Base-by-base conservation (phyloP, 306 rosid species). In the Prunus armeniaca region DNA sequence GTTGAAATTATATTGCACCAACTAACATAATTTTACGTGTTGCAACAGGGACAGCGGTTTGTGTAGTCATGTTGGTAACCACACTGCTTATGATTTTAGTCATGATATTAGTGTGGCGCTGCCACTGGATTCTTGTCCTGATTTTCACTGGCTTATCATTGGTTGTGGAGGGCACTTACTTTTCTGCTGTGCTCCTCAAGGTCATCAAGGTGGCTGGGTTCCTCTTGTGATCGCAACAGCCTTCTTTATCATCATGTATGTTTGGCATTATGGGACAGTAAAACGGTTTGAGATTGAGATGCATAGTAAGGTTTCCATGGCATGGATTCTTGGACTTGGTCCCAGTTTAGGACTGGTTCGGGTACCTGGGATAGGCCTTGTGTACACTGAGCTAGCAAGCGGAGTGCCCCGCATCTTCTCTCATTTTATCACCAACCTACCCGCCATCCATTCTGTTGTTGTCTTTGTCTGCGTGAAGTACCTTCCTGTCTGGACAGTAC, bases 311-410 rank as follows among this genome's bases (percentile, higher is more conserved):
- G 97, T 92, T 66, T 95, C 99, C 22, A 89, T 95, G 97, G 97
- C 99, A 46, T 95, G 99, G 99, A 85, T 95, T 87, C 97, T 95
- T 1, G 97, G 99, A 2, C 99, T 95, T 54, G 99, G 99, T 45
- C 97, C 99, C 0, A 91, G 99, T 83, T 80, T 95, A 75, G 99
- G 99, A 77, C 92, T 95, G 2, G 97, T 95, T 49, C 97, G 99
- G 0, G 97, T 95, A 52, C 97, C 99, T 0, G 99, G 99, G 54
- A 83, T 92, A 2, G 99, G 99, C 61, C 90, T 95, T 46, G 99
- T 95, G 70, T 95, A 95, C 86, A 22, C 24, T 22, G 97, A 95
- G 81, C 93, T 95, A 2, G 92, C 99, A 22, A 93, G 96, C 45
- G 97, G 99, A 20, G 97, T 95, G 10, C 99, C 99, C 56, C 93